Percentiles rank a stretch among this genome's conserved stretches.
Evolutionary conservation across 306 rosid species (phyloP).

Genomic region (Psophocarpus tetragonolobus): DNA sequence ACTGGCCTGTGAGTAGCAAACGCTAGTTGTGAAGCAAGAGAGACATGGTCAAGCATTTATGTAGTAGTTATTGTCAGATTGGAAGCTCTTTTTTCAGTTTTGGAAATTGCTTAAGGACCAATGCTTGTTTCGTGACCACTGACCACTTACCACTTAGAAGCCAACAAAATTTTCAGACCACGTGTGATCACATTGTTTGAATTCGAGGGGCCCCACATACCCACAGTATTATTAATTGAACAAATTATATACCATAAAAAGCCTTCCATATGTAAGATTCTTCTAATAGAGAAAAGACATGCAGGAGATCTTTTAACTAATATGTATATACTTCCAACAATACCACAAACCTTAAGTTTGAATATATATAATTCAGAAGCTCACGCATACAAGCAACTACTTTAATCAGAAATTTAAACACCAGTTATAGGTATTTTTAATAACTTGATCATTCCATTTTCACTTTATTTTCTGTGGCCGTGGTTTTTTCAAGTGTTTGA

Average conservation of each 20-base stretch:
- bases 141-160: slow-evolving; percentile 30
- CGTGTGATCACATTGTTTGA: slow-evolving; percentile 9
- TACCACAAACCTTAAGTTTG: slow-evolving; percentile 1
- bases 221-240: background rate
- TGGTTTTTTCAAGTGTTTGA: background rate
- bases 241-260: slow-evolving; percentile 24
- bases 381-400: background rate
- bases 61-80: slow-evolving; percentile 15
- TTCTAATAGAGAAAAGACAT: slow-evolving; percentile 11
- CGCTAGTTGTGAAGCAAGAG: background rate
- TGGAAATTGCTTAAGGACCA: slow-evolving; percentile 24
- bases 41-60: background rate
- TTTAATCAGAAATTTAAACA: slow-evolving; percentile 11
- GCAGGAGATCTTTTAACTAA: slow-evolving; percentile 15
- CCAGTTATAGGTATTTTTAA: background rate
- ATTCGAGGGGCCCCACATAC: slow-evolving; percentile 36
- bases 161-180: slow-evolving; percentile 37
- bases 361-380: slow-evolving; percentile 3
- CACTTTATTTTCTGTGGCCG: background rate
- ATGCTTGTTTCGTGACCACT: slow-evolving; percentile 43
- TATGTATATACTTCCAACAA: background rate
- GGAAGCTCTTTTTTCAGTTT: slow-evolving; percentile 15
- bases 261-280: slow-evolving; percentile 4
- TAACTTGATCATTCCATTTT: background rate
- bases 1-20: background rate